These are phyloP conservation scores for Dorcoceras hygrometricum DNA, from an alignment of 257 asterid genomes.

Conservation along the genomic window DNA sequence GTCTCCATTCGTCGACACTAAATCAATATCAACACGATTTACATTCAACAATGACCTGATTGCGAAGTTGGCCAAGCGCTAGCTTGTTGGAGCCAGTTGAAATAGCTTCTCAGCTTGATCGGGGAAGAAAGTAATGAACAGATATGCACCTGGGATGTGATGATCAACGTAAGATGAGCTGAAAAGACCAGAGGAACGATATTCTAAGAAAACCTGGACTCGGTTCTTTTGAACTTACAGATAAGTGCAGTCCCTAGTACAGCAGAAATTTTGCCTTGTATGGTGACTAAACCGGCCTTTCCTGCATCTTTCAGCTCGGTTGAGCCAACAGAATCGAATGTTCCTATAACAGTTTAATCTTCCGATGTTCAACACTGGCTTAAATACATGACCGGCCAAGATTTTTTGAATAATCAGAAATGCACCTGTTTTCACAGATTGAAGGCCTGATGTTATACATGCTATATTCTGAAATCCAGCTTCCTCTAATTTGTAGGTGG, in stretches of 20 bases:
- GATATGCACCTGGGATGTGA: constrained; percentile 61
- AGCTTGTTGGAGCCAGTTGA: constrained; percentile 51
- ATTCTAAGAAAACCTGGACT: not conserved
- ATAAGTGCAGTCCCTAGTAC: constrained; percentile 87
- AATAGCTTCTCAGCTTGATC: constrained; percentile 86
- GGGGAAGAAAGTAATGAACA: constrained; percentile 84
- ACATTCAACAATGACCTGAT: constrained; percentile 8
- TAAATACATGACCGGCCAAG: not conserved
- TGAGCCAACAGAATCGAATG: constrained; percentile 76
- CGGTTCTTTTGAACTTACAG: constrained; percentile 44
- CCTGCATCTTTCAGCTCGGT: constrained; percentile 94
- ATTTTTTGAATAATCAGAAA: constrained; percentile 14
- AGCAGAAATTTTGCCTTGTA: constrained; percentile 89
- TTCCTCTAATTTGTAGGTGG: constrained; percentile 63
- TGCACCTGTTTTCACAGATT: constrained; percentile 70
- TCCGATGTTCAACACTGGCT: not conserved
- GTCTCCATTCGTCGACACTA: constrained; percentile 1
- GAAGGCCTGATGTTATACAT: constrained; percentile 89
- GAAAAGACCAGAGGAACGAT: not conserved
- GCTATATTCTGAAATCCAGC: constrained; percentile 75
- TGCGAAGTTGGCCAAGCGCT: constrained; percentile 22
- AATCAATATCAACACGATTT: constrained; percentile 12
- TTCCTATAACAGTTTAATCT: constrained; percentile 36
- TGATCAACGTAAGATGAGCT: not conserved
- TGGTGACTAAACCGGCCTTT: constrained; percentile 76